Percentiles rank a stretch among this genome's conserved stretches.
Evolutionary conservation across 768 basidiomycete genomes (phyloP).

Genomic region (Mycena indigotica): DNA sequence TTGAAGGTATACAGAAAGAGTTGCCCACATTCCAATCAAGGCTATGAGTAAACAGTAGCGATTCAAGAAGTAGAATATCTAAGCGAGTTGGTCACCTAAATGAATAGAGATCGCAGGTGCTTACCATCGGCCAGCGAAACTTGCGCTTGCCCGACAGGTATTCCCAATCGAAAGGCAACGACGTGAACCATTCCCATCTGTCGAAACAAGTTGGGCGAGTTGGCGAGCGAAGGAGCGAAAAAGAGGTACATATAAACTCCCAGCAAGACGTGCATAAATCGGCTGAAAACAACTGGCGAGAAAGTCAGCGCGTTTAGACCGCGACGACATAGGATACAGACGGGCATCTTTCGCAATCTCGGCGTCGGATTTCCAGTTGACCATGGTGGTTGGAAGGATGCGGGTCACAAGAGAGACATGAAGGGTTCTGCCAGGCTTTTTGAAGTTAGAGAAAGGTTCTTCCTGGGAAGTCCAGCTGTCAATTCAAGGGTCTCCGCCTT

Average conservation of each 20-base stretch:
- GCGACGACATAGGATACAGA: conserved; percentile 27
- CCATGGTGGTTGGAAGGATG: conserved; percentile 41
- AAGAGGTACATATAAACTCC: conserved; percentile 57
- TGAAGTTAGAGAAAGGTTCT: conserved; percentile 6
- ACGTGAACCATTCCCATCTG: conserved; percentile 71
- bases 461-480: conserved; percentile 16
- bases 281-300: conserved; percentile 46
- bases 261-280: conserved; percentile 61
- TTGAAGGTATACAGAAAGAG: conserved; percentile 4
- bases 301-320: conserved; percentile 2
- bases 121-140: conserved; percentile 72
- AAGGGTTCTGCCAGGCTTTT: conserved; percentile 13
- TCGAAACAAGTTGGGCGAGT: conserved; percentile 15
- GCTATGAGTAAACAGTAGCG: conserved; percentile 68
- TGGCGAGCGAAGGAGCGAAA: conserved; percentile 2
- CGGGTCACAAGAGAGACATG: conserved; percentile 17
- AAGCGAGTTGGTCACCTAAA: conserved; percentile 1
- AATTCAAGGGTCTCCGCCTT: neutral
- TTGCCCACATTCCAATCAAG: conserved; percentile 66
- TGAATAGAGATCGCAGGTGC: conserved; percentile 9
- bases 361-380: conserved; percentile 54
- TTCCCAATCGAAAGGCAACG: conserved; percentile 66
- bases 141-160: conserved; percentile 55
- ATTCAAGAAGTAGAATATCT: conserved; percentile 73
- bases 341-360: conserved; percentile 53